A percentile compares a stretch with the other conserved stretches of the same genome.
These are phyloP conservation scores for Cornus controversa DNA, from an alignment of 148 eudicot genomes.

Conservation along the genomic window DNA sequence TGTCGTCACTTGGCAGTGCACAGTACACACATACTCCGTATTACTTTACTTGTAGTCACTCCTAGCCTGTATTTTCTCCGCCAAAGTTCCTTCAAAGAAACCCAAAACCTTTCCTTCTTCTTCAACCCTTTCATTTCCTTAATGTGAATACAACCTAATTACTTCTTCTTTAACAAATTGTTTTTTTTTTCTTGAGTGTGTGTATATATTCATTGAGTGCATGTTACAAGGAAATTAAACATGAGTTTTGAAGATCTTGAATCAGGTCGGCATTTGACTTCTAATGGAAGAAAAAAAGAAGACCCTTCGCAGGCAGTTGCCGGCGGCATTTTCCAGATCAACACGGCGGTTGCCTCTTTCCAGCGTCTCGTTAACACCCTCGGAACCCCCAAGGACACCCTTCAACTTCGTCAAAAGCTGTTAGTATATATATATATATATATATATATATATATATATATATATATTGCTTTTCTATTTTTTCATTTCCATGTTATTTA, in stretches of 20 bases:
- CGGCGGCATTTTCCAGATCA: conserved; percentile 53
- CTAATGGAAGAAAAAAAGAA: conserved; percentile 16
- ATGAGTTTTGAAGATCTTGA: conserved; percentile 62
- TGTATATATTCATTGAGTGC: too few species aligned
- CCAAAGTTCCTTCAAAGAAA: conserved; percentile 5
- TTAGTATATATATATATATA: conserved; percentile 16
- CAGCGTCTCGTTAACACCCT: conserved; percentile 53
- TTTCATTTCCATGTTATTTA: too few species aligned
- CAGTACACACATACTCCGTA: background rate
- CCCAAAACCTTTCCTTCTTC: background rate
- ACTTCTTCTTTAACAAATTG: too few species aligned
- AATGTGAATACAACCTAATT: background rate
- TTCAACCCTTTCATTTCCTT: background rate
- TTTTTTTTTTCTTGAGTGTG: too few species aligned
- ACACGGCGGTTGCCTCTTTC: conserved; percentile 55
- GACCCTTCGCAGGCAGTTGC: conserved; percentile 49
- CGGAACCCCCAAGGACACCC: conserved; percentile 66
- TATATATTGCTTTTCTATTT: too few species aligned
- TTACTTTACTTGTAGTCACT: background rate
- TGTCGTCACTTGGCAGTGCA: background rate
- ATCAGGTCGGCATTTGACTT: conserved; percentile 31
- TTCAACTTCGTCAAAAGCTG: conserved; percentile 55
- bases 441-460: too few species aligned
- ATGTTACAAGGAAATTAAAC: background rate
- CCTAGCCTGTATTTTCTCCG: background rate